Evolutionary conservation across 1,284 basidiomycete species (phyloP).

Genomic region (Naganishia albida): DNA sequence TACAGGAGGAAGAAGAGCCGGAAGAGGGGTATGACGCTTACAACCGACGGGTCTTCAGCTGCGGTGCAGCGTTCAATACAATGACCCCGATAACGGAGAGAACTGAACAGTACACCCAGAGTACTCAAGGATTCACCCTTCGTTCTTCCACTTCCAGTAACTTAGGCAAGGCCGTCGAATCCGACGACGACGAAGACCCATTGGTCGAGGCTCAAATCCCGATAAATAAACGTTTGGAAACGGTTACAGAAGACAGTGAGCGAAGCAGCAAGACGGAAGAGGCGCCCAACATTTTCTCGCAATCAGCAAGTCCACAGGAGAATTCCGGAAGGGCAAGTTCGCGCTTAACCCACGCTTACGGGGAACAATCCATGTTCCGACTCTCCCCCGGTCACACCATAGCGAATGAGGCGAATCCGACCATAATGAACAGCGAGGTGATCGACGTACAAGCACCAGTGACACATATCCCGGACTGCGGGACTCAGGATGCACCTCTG

Average conservation of each 20-base stretch:
- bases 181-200: conserved; percentile 27
- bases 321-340: conserved; percentile 12
- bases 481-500: neutral
- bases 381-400: conserved; percentile 33
- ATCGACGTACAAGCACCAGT: neutral
- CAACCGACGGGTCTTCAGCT: conserved; percentile 40
- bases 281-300: conserved; percentile 8
- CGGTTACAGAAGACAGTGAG: conserved; percentile 29
- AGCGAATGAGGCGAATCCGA: conserved; percentile 15
- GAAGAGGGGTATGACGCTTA: conserved; percentile 38
- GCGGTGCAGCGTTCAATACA: conserved; percentile 70
- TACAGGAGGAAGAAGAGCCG: conserved; percentile 36
- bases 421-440: conserved; percentile 1
- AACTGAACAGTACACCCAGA: conserved; percentile 78
- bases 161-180: conserved; percentile 29
- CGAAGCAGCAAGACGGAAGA: conserved; percentile 14
- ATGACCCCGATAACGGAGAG: conserved; percentile 96
- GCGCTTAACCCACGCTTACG: conserved; percentile 1
- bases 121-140: conserved; percentile 57
- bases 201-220: conserved; percentile 1
- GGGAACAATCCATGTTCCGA: conserved; percentile 24
- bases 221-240: conserved; percentile 12
- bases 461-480: neutral
- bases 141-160: conserved; percentile 40
- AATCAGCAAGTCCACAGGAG: conserved; percentile 11